Conservation (phyloP, 441 rosid species). For the Gossypium gossypioides region DNA sequence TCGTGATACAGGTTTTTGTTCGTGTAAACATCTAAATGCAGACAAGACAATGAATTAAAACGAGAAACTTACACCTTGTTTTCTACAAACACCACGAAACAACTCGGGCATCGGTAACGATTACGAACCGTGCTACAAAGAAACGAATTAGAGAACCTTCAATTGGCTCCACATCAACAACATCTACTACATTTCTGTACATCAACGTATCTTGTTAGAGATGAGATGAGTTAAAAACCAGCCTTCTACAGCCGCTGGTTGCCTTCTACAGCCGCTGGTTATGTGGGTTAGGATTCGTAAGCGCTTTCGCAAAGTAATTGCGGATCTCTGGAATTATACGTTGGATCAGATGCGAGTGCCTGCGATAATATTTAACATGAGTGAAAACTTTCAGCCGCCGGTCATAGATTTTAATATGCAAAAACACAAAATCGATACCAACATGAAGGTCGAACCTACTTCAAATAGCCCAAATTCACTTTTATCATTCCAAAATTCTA, state of each 20-base stretch:
- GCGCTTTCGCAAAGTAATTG: slow-evolving; percentile 66
- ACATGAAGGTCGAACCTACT: neutral
- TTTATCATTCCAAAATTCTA: neutral
- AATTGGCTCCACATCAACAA: slow-evolving; percentile 18
- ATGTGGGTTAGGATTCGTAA: slow-evolving; percentile 58
- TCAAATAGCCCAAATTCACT: neutral
- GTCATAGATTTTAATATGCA: neutral
- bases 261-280: slow-evolving; percentile 29
- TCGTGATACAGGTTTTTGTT: neutral
- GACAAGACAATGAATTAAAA: slow-evolving; percentile 14
- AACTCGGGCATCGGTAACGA: slow-evolving; percentile 21
- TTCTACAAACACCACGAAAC: slow-evolving; percentile 12
- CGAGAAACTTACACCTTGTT: slow-evolving; percentile 7
- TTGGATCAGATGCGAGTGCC: slow-evolving; percentile 73
- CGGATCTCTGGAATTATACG: slow-evolving; percentile 75
- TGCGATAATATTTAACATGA: slow-evolving; percentile 22
- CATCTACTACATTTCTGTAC: slow-evolving; percentile 42
- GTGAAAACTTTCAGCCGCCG: neutral
- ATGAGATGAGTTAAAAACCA: slow-evolving; percentile 21
- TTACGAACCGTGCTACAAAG: slow-evolving; percentile 20
- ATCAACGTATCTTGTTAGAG: slow-evolving; percentile 34
- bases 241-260: slow-evolving; percentile 46
- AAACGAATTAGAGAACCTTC: slow-evolving; percentile 21
- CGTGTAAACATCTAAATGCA: neutral
- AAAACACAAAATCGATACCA: neutral